Conservation (phyloP, 768 basidiomycete genomes). For the Collybiopsis confluens region DNA sequence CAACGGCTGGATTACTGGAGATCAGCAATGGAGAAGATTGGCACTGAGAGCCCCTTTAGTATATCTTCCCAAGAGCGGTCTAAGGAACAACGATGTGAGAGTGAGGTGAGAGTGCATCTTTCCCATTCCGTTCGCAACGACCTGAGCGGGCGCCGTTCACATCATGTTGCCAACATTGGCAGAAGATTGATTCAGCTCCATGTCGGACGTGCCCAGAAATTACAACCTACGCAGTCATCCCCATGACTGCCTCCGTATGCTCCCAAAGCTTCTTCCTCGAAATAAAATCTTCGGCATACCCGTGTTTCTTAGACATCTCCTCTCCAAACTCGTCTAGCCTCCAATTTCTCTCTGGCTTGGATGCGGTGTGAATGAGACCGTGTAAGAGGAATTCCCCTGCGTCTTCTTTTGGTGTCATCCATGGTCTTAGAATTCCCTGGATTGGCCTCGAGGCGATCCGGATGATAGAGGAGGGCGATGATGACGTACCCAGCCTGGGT, state of each 20-base stretch:
- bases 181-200: no score
- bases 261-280: background rate
- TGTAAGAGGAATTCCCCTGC: background rate
- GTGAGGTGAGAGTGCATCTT: no score
- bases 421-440: background rate
- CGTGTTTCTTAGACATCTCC: background rate
- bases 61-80: no score
- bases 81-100: no score
- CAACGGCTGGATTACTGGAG: no score
- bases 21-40: no score
- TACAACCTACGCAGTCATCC: no score
- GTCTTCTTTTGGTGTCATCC: background rate
- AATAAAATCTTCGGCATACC: background rate
- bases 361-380: background rate
- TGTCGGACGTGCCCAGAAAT: no score
- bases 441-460: background rate
- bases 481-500: background rate
- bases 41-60: no score
- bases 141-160: no score
- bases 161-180: no score
- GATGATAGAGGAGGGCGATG: background rate
- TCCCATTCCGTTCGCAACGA: no score
- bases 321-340: background rate
- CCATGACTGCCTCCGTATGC: background rate
- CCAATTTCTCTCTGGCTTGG: background rate